Evolutionary conservation across 2,329 filamentous ascomycete species (phyloP).

Genomic region (Didymella pomorum): DNA sequence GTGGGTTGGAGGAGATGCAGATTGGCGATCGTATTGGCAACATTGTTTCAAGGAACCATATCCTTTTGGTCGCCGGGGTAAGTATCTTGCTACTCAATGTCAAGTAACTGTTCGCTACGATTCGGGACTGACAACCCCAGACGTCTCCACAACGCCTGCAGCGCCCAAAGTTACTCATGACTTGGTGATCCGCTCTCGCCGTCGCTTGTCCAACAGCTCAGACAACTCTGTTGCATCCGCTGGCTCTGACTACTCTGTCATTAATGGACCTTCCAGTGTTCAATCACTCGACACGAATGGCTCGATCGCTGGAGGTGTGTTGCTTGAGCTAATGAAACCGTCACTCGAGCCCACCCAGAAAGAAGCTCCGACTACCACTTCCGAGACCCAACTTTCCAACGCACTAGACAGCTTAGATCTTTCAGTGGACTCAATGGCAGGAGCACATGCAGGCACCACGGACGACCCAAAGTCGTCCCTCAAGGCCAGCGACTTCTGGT

Average conservation of each 20-base stretch:
- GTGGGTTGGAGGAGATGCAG: conserved; percentile 28
- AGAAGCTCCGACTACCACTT: neutral
- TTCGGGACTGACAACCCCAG: neutral
- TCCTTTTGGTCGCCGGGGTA: conserved; percentile 18
- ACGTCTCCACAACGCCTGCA: neutral
- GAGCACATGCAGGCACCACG: neutral
- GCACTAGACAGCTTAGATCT: neutral
- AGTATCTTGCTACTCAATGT: neutral
- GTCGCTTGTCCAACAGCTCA: conserved; percentile 28
- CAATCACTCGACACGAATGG: conserved; percentile 25
- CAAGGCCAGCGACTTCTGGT: conserved; percentile 29
- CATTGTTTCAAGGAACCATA: conserved; percentile 30
- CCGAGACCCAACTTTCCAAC: neutral
- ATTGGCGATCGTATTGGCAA: conserved; percentile 29
- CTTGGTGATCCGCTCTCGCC: conserved; percentile 17
- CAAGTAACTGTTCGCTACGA: no score
- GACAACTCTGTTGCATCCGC: conserved; percentile 18
- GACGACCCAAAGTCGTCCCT: neutral
- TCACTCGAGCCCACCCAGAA: neutral
- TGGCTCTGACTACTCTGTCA: conserved; percentile 23
- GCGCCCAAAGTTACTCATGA: neutral
- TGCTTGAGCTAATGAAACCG: conserved; percentile 9
- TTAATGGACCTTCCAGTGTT: conserved; percentile 26
- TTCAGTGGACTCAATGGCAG: neutral
- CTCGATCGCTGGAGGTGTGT: conserved; percentile 20